Conservation (phyloP, 768 basidiomycete genomes). For the Kwoniella newhampshirensis region DNA sequence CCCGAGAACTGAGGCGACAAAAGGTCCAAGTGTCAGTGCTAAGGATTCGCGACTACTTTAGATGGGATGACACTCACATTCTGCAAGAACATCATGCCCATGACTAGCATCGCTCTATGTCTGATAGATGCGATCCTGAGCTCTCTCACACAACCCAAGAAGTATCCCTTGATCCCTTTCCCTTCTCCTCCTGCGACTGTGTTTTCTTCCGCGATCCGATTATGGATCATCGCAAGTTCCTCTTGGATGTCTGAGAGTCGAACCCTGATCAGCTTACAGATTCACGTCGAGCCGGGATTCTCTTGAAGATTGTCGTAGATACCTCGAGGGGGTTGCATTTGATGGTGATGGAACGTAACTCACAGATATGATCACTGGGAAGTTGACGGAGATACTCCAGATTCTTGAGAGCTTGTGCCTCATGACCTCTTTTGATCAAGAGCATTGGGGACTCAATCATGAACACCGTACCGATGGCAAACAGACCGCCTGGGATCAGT, state of each 20-base stretch:
- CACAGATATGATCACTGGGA: slow-evolving; percentile 37
- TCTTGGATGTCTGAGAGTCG: slow-evolving; percentile 31
- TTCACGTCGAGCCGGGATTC: too few relatives aligned
- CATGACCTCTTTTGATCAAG: slow-evolving; percentile 27
- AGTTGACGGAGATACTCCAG: slow-evolving; percentile 48
- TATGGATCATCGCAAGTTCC: slow-evolving; percentile 22
- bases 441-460: slow-evolving; percentile 51
- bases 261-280: too few relatives aligned
- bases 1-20: slow-evolving; percentile 44
- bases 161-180: slow-evolving; percentile 28
- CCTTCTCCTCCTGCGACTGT: slow-evolving; percentile 12
- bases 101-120: slow-evolving; percentile 30
- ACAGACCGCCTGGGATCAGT: slow-evolving; percentile 66
- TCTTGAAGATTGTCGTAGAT: too few relatives aligned
- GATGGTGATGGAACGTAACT: too few relatives aligned
- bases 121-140: slow-evolving; percentile 20
- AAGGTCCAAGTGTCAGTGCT: slow-evolving; percentile 51
- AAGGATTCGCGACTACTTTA: background rate
- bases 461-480: slow-evolving; percentile 54
- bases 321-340: too few relatives aligned
- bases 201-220: slow-evolving; percentile 14
- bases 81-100: slow-evolving; percentile 24
- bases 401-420: slow-evolving; percentile 47
- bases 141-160: slow-evolving; percentile 29
- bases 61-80: slow-evolving; percentile 5